Base-by-base conservation (phyloP, 2,329 filamentous ascomycete genomes). In the Xylaria sp. region DNA sequence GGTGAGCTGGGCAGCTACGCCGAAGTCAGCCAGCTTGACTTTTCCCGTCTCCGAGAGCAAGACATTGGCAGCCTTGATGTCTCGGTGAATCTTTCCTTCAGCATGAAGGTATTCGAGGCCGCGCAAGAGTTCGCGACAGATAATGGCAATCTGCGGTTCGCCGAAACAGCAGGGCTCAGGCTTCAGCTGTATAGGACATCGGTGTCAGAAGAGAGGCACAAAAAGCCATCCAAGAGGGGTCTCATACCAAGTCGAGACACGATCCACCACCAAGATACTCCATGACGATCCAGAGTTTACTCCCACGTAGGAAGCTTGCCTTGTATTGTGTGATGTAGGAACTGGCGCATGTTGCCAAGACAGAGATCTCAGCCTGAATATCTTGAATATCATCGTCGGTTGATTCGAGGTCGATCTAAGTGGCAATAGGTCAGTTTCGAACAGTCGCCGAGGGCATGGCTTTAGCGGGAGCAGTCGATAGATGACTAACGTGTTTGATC, bases 281-380 rank as follows among this genome's bases (percentile, higher is more conserved):
- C 95, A 99, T 99, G 61, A 98, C 92, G 74, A 99, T 99, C 95
- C 95, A 99, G 82, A 99, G 82, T 79, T 98, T 99, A 76, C 94
- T 91, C 25, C 95, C 95, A 70, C 92, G 88, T n/a, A 98, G 85
- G 77, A 98, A 99, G 74, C 94, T 97, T 21, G 92, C 91, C 76
- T 94, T 96, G 83, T 99, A 99, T 75, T 96, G 92, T 15, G 95
- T 98, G 70, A 99, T 93, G 77, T 91, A 96, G 50, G 91, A 90
- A 75, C 94, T 97, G 69, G 91, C 91, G 81, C 95, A 99, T 56
- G 95, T 97, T 78, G 94, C 95, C 64, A 99, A 84, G 35, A 99
- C 91, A 2, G 92, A 91, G 70, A 99, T 98, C 76, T 99, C 95
- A 74, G 96, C 93, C 73, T 99, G 94, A 61, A 99, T 98, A 75